Evolutionary conservation across 164 flowering plant species (phyloP), one percentile per base, ranked within the genome.

Genomic region (Macadamia integrifolia): DNA sequence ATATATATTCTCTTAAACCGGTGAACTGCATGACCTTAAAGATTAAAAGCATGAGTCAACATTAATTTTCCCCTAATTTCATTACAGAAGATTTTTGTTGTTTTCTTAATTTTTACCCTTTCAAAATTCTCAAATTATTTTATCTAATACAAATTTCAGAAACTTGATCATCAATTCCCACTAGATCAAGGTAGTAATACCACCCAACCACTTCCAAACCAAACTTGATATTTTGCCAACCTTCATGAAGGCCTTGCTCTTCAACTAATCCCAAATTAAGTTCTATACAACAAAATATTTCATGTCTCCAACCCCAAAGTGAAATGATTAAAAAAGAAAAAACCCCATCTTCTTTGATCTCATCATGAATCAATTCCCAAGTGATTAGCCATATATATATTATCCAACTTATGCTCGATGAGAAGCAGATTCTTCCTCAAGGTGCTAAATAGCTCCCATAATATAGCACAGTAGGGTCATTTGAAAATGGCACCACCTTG

Each of bases 181-280:
- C 40, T 35, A 5, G 40, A 35, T 35, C 40, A 35, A 35, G 5
- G 40, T 35, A 35, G 40, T 35, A 35, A 35, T 35, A 35, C 40
- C 40, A 35, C 5, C 40, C 40, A 35, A 52, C 14, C 17, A 35
- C 29, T 6, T 15, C 15, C 57, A 12, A 53, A 53, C 23, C 56
- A 46, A 15, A 6, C 68, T 58, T 69, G 3, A 35, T 69, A 67
- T 64, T 61, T 43, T 78, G 76, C 70, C 76, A 71, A 65, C 58
- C 69, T 52, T 18, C 57, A 73, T 73, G 72, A 50, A 29, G 42
- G 57, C 58, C 58, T 63, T 68, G 75, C 71, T 72, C 23, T 67
- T 57, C 67, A 66, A 72, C 75, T 67, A 72, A 67, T 72, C 52
- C 71, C 40, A 35, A 46, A 6, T 29, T n/a, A 64, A 52, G 15